Base-by-base conservation (phyloP, 495 filamentous ascomycete species). In the Barbatosphaeria neglecta region DNA sequence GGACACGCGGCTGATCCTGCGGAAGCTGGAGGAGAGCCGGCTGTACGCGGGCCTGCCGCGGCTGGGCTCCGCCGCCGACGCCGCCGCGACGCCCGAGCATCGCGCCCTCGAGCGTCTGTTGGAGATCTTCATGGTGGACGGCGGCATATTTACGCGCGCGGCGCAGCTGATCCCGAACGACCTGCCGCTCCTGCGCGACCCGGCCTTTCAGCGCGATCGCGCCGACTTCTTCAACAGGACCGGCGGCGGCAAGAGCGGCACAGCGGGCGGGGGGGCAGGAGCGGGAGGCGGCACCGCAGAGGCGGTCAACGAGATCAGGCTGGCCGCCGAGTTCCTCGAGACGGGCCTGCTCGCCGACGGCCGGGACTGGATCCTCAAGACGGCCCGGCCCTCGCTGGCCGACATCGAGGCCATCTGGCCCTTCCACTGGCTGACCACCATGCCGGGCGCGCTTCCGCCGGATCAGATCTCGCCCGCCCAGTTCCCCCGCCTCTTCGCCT, bases 331-430 rank as follows among this genome's bases (percentile, higher is more conserved):
- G 13, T 54, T 74, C 25, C 52, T 82, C 3, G 82, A 84, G 57
- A 62, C 60, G 15, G 68, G 64, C 2, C 35, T 78, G 18, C 60
- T 85, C 10, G 65, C 60, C 1, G 79, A 81, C 61, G 73, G 73
- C n/a, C 60, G 77, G 19, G 48, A 66, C 6, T 85, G 78, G 77
- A 58, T 84, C 11, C 53, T 75, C 3, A 62, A 63, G 1, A 66
- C 55, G 0, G 49, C 64, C 9, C 57, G 56, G 22, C 70, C 78
- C 9, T 58, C 59, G 13, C 53, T 80, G 54, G 75, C 67, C 4
- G 82, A 84, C 57, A 72, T 84, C 37, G 75, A 82, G 57, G 70
- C 69, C 16, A 63, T 78, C 11, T 84, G 78, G 80, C 55, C 65
- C 0, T 66, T 82, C 43, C 69, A 77, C 51, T 85, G 83, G 81